phyloP scores from a whole-genome alignment of 2,329 filamentous ascomycete genomes.

The Graphiopsis chlorocephala region DNA sequence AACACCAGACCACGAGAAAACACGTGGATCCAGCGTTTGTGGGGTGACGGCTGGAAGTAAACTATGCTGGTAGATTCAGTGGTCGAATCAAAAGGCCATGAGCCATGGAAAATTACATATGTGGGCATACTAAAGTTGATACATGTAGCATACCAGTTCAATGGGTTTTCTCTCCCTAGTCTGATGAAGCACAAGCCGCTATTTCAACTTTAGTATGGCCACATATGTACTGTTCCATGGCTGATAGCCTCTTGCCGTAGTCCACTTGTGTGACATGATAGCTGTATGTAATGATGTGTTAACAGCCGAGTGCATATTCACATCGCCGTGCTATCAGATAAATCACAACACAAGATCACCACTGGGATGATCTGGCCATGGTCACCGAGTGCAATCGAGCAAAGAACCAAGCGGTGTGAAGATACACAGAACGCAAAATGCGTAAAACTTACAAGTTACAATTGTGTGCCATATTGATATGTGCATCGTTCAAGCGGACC shows the following conservation, averaged over 20 bases:
- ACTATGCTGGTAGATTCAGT: neutral
- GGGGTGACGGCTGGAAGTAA: constrained; percentile 31
- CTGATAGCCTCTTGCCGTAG: neutral
- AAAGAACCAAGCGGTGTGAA: neutral
- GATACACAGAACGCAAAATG: neutral
- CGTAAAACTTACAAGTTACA: neutral
- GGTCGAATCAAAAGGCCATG: neutral
- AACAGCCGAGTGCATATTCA: neutral
- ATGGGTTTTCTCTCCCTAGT: no score
- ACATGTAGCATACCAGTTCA: no score
- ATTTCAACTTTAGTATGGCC: neutral
- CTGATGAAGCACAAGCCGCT: neutral
- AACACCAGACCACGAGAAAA: constrained; percentile 18
- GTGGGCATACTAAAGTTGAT: neutral
- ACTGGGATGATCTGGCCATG: neutral
- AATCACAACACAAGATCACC: neutral
- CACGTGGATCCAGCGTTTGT: constrained; percentile 23
- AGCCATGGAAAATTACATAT: neutral
- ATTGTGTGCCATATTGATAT: neutral
- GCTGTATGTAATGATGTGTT: neutral
- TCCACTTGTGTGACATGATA: neutral
- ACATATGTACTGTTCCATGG: neutral
- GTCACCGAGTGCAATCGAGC: neutral
- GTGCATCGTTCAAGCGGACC: neutral
- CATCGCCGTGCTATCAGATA: neutral